phyloP scores from a whole-genome alignment of 306 rosid genomes.

The Mucuna pruriens region DNA sequence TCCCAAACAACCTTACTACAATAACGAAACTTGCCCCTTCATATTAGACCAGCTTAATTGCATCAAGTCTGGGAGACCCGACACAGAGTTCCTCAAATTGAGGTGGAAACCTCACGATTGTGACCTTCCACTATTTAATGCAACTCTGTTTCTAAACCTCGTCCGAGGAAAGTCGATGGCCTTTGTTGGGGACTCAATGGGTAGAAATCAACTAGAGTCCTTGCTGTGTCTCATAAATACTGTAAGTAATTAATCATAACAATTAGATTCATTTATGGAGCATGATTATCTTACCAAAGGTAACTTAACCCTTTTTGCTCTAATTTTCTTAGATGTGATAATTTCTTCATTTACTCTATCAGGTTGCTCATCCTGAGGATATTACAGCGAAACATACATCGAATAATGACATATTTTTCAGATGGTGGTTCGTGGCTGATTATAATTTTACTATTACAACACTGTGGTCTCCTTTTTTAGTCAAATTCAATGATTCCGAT shows the following conservation, averaged over 20 bases:
- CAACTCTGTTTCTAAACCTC: conserved; percentile 61
- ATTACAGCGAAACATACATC: conserved; percentile 39
- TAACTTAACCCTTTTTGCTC: background rate
- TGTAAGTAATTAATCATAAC: conserved; percentile 21
- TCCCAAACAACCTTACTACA: conserved; percentile 54
- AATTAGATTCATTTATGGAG: background rate
- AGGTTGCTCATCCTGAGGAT: conserved; percentile 66
- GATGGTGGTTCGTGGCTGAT: conserved; percentile 54
- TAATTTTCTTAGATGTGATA: background rate
- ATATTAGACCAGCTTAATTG: conserved; percentile 69
- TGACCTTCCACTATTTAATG: conserved; percentile 69
- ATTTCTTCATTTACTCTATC: conserved; percentile 2
- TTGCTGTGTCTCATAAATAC: conserved; percentile 63
- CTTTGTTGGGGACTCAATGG: conserved; percentile 83
- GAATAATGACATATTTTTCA: conserved; percentile 40
- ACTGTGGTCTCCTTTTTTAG: conserved; percentile 76
- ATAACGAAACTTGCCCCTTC: conserved; percentile 54
- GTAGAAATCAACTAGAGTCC: conserved; percentile 73
- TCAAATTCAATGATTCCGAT: conserved; percentile 49
- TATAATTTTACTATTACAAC: conserved; percentile 64
- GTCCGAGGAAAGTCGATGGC: conserved; percentile 70
- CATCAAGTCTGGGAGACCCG: conserved; percentile 67
- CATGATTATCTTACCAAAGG: background rate
- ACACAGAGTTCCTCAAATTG: conserved; percentile 61
- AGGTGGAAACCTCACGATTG: conserved; percentile 80